phyloP scores from a whole-genome alignment of 345 rosid species.

The Ceriops decandra region DNA sequence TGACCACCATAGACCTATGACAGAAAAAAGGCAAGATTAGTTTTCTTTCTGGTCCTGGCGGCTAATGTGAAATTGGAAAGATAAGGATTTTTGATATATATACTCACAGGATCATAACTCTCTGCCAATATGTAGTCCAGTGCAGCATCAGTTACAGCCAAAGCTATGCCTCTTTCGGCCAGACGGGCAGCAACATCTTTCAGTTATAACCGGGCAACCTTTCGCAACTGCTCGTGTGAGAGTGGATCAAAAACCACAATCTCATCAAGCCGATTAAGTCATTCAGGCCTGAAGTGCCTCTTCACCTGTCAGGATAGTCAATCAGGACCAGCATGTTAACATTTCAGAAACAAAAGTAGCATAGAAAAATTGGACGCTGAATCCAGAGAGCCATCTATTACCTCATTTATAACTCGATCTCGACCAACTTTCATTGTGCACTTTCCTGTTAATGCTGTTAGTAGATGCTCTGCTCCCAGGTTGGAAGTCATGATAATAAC shows the following conservation, averaged over 20 bases:
- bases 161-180: constrained; percentile 78
- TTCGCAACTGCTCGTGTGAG: constrained; percentile 78
- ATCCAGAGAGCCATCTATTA: constrained; percentile 4
- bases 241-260: constrained; percentile 83
- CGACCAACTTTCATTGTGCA: constrained; percentile 75
- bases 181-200: constrained; percentile 75
- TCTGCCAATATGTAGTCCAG: constrained; percentile 60
- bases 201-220: constrained; percentile 78
- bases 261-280: constrained; percentile 81
- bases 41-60: too few species aligned
- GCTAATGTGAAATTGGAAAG: too few species aligned
- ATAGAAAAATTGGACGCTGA: too few species aligned
- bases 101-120: constrained; percentile 83
- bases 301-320: constrained; percentile 43
- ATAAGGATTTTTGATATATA: background rate
- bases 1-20: constrained; percentile 79
- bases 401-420: constrained; percentile 77
- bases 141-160: constrained; percentile 83
- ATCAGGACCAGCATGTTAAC: background rate
- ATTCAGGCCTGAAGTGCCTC: constrained; percentile 77
- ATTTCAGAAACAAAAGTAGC: too few species aligned
- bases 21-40: background rate
- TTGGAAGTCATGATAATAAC: constrained; percentile 88
- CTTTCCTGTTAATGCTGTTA: constrained; percentile 64
- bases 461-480: constrained; percentile 84